Percentiles rank a stretch among this genome's conserved stretches.
phyloP scores from a whole-genome alignment of 1,284 basidiomycete species.

The Taiwanofungus camphoratus region DNA sequence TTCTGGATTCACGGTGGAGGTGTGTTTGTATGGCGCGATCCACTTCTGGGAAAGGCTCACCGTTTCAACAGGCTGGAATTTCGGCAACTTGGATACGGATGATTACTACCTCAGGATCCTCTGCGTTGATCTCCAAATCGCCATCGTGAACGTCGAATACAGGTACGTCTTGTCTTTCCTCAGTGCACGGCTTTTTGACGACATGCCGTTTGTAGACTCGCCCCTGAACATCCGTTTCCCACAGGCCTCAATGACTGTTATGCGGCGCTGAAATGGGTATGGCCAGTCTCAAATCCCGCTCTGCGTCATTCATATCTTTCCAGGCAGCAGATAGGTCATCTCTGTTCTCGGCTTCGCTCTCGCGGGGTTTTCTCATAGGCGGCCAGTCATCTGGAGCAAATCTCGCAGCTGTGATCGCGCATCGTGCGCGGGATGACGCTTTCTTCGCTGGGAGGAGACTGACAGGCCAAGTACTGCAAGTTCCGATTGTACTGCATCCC shows the following conservation, averaged over 20 bases:
- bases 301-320: not conserved
- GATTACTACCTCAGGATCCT: conserved; percentile 14
- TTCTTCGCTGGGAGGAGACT: conserved; percentile 13
- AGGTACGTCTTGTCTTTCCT: conserved; percentile 6
- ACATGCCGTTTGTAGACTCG: conserved; percentile 6
- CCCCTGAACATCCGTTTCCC: conserved; percentile 18
- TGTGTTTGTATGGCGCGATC: not conserved
- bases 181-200: not conserved
- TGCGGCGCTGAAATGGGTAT: conserved; percentile 20
- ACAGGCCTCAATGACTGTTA: conserved; percentile 15
- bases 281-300: not conserved
- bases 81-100: conserved; percentile 14
- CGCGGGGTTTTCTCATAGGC: conserved; percentile 17
- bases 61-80: conserved; percentile 8
- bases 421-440: conserved; percentile 16
- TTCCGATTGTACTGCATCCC: conserved; percentile 11
- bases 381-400: conserved; percentile 20
- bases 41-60: not conserved
- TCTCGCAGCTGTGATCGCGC: conserved; percentile 12
- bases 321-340: conserved; percentile 12
- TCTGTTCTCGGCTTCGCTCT: conserved; percentile 8
- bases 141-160: conserved; percentile 19
- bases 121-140: conserved; percentile 15
- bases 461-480: conserved; percentile 15
- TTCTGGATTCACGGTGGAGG: conserved; percentile 18